Evolutionary conservation across 495 filamentous ascomycete species (phyloP).

Genomic region (Parathielavia hyrcaniae): DNA sequence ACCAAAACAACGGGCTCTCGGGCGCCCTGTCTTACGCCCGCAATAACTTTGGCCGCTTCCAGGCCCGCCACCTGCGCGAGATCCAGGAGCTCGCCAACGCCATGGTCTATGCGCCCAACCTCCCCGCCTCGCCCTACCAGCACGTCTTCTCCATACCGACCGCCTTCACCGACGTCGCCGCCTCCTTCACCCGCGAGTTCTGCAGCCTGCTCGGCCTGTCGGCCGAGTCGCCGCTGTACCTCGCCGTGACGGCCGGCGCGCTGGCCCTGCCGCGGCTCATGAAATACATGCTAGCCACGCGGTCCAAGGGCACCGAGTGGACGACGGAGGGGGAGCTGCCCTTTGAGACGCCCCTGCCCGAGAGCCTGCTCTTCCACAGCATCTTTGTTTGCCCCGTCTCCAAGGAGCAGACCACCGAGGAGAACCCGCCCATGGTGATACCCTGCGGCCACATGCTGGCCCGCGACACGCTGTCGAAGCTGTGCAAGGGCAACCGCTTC

Average conservation of each 20-base stretch:
- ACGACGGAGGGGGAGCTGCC: conserved; percentile 85
- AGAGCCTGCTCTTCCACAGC: conserved; percentile 82
- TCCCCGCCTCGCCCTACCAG: conserved; percentile 66
- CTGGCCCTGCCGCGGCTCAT: conserved; percentile 80
- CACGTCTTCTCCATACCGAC: conserved; percentile 62
- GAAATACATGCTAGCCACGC: conserved; percentile 76
- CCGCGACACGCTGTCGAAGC: conserved; percentile 66
- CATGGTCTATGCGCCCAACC: conserved; percentile 67
- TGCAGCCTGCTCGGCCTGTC: conserved; percentile 85
- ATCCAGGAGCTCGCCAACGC: conserved; percentile 70
- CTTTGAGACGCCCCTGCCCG: conserved; percentile 84
- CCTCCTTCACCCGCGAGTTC: conserved; percentile 87
- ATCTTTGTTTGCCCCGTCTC: conserved; percentile 97
- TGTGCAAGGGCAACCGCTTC: conserved; percentile 73
- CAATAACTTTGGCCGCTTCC: conserved; percentile 50
- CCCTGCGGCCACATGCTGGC: conserved; percentile 94
- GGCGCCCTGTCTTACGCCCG: conserved; percentile 70
- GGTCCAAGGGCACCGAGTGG: conserved; percentile 87
- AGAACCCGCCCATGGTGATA: conserved; percentile 95
- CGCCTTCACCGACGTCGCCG: conserved; percentile 72
- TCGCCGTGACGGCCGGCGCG: conserved; percentile 83
- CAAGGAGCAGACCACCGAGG: conserved; percentile 90
- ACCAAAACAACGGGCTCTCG: conserved; percentile 32
- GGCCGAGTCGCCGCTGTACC: conserved; percentile 82
- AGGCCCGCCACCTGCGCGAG: conserved; percentile 62